Evolutionary conservation across 768 basidiomycete species (phyloP), one percentile per base, ranked within the genome.

Genomic region (Vishniacozyma victoriae): DNA sequence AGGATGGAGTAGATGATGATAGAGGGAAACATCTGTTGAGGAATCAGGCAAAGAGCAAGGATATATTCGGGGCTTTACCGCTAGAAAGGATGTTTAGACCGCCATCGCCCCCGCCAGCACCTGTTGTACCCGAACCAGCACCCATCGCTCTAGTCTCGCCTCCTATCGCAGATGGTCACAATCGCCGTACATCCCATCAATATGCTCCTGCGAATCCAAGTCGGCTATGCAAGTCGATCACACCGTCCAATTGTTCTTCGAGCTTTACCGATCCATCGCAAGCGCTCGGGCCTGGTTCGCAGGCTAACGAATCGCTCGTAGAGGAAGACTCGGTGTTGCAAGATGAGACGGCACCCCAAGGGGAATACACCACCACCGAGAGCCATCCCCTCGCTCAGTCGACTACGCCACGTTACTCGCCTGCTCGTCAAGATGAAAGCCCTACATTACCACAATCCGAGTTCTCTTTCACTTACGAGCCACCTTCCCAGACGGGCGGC

Each of bases 41-140:
- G 23, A 57, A 60, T 39, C 57, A 54, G 7, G 52, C 52, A 46
- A 36, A 37, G 16, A 50, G 48, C 31, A 59, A 57, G 38, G 52
- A 49, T 48, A 67, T 54, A 4, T 55, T 55, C 24, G 54, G 54
- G 27, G 54, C 54, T 39, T 29, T 55, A 36, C 52, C 52, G 7
- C 33, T 53, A 9, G 52, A 53, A 18, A 47, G 52, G 15, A 81
- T 96, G 66, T 96, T 96, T 75, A 86, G 92, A 53, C 91, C 91
- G 6, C 91, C 91, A 1, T 87, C 88, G 5, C 87, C 87, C 3
- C 86, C 85, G 4, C 61, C 70, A 15, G 57, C 59, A 58, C 51
- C 61, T 33, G 53, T 27, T 15, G 16, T 41, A 52, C 45, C 29
- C 41, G 62, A 35, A 53, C 70, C 49, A 57, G 40, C 41, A 36